phyloP scores from a whole-genome alignment of 257 asterid genomes.

The Henckelia pumila region DNA sequence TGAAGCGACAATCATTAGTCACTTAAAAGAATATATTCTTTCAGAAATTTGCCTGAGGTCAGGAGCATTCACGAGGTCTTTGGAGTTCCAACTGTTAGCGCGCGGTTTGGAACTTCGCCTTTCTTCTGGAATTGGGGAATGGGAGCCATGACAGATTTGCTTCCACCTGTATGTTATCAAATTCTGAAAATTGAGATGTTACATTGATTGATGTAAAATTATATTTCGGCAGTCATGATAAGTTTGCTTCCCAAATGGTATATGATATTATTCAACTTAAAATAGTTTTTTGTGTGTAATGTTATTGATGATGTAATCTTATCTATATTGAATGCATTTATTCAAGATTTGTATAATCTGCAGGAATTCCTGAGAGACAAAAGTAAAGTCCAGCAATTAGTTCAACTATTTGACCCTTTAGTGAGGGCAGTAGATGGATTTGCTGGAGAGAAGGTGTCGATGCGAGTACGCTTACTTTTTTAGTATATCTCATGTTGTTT shows the following conservation, averaged over 20 bases:
- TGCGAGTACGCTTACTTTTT: slow-evolving; percentile 59
- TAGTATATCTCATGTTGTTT: not conserved
- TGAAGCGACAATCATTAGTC: not conserved
- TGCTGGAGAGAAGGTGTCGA: slow-evolving; percentile 83
- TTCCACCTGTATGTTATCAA: slow-evolving; percentile 64
- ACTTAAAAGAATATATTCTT: slow-evolving; percentile 8
- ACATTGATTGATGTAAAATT: slow-evolving; percentile 13
- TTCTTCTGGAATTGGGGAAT: slow-evolving; percentile 99
- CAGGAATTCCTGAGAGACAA: slow-evolving; percentile 84
- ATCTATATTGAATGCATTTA: slow-evolving; percentile 13
- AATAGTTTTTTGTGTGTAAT: not conserved
- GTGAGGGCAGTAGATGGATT: slow-evolving; percentile 66
- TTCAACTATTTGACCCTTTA: slow-evolving; percentile 70
- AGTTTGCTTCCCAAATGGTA: slow-evolving; percentile 5
- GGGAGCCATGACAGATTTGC: slow-evolving; percentile 71
- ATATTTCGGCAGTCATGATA: not conserved
- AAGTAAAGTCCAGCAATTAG: slow-evolving; percentile 74
- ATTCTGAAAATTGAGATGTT: slow-evolving; percentile 15
- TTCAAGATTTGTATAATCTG: slow-evolving; percentile 20
- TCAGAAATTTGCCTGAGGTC: slow-evolving; percentile 93
- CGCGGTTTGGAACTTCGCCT: slow-evolving; percentile 95
- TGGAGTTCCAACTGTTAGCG: slow-evolving; percentile 87
- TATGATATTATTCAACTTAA: not conserved
- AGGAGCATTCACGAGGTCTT: slow-evolving; percentile 75
- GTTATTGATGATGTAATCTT: not conserved